A percentile compares a stretch with the other conserved stretches of the same genome.
These are phyloP conservation scores for Tillandsia leiboldiana DNA, from an alignment of 176 grass and related monocot species.

Conservation along the genomic window DNA sequence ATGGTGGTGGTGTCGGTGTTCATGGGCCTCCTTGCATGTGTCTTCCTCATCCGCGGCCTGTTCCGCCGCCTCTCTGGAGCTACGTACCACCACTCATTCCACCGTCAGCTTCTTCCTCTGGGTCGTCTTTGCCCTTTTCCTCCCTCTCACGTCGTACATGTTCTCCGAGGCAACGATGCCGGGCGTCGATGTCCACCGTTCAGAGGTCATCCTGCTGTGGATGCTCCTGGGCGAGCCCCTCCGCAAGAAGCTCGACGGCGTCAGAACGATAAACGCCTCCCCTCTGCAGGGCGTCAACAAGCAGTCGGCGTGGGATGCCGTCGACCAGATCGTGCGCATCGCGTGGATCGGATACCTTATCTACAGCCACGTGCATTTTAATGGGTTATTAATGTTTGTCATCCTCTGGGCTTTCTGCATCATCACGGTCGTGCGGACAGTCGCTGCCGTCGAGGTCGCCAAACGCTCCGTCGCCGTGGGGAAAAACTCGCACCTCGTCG, in stretches of 20 bases:
- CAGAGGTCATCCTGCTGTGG: slow-evolving; percentile 7
- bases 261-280: neutral
- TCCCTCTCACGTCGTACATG: slow-evolving; percentile 14
- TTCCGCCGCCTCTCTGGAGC: neutral
- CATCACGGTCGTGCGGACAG: slow-evolving; percentile 4
- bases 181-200: neutral
- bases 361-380: neutral
- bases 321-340: neutral
- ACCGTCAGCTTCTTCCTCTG: slow-evolving; percentile 3
- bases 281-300: neutral
- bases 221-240: slow-evolving; percentile 27
- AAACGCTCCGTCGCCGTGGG: slow-evolving; percentile 13
- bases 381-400: neutral
- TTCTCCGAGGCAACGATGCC: neutral
- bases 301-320: neutral
- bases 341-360: slow-evolving; percentile 15
- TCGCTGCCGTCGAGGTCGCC: neutral
- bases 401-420: slow-evolving; percentile 25
- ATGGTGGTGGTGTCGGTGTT: too few species aligned
- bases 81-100: neutral
- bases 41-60: neutral
- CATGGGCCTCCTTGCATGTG: too few species aligned
- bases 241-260: slow-evolving; percentile 11
- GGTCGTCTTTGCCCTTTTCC: neutral
- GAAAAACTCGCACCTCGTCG: slow-evolving; percentile 15